Evolutionary conservation across 805 yeast species (phyloP).

Genomic region (Pichia pseudocactophila): DNA sequence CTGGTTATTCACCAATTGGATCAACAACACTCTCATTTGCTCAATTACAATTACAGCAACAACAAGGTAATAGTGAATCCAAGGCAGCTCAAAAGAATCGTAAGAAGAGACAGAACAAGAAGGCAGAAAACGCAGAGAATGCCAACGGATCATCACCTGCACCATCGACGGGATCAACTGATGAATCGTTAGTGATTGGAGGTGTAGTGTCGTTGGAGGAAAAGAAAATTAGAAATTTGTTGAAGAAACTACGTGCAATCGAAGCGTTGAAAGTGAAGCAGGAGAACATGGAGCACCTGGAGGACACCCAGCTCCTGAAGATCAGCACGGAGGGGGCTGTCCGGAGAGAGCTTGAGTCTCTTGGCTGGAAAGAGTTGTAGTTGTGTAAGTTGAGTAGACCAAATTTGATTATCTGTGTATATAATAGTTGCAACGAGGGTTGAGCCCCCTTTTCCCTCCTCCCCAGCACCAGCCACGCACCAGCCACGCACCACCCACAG

Average conservation of each 20-base stretch:
- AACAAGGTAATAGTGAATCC: slow-evolving; percentile 23
- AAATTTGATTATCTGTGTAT: too few relatives aligned
- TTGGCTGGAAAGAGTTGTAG: slow-evolving; percentile 48
- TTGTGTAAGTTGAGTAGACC: too few relatives aligned
- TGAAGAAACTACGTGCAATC: slow-evolving; percentile 93
- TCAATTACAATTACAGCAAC: slow-evolving; percentile 3
- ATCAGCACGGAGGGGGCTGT: slow-evolving; percentile 81
- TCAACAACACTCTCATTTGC: slow-evolving; percentile 43
- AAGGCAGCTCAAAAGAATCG: slow-evolving; percentile 60
- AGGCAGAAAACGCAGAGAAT: slow-evolving; percentile 23
- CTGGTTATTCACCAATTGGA: slow-evolving; percentile 20
- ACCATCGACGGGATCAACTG: slow-evolving; percentile 2
- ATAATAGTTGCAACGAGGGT: too few relatives aligned
- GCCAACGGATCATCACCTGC: slow-evolving; percentile 1
- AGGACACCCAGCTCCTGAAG: slow-evolving; percentile 87
- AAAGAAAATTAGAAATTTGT: slow-evolving; percentile 80
- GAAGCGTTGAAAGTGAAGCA: slow-evolving; percentile 82
- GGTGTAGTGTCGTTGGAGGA: slow-evolving; percentile 73
- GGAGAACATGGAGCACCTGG: slow-evolving; percentile 74
- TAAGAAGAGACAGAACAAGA: slow-evolving; percentile 55
- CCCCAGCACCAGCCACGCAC: too few relatives aligned
- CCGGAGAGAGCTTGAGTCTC: slow-evolving; percentile 57
- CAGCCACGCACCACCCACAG: too few relatives aligned
- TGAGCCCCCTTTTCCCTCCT: too few relatives aligned
- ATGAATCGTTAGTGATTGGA: slow-evolving; percentile 38